These are phyloP conservation scores for Triangularia setosa DNA, from an alignment of 2,329 filamentous ascomycete genomes.

Conservation along the genomic window DNA sequence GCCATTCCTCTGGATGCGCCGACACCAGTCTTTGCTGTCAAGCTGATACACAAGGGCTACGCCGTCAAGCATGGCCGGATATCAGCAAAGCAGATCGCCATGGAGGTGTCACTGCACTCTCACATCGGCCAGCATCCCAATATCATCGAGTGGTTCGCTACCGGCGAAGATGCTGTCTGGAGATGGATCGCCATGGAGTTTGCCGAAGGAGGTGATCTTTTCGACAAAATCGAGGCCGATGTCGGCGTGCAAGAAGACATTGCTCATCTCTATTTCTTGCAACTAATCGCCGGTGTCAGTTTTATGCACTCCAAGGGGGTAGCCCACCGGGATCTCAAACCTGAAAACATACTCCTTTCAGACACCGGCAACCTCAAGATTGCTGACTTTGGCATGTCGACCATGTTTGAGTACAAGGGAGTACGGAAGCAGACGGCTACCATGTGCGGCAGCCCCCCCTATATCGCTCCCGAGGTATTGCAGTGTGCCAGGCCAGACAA, in stretches of 20 bases:
- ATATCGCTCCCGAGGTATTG: conserved; percentile 91
- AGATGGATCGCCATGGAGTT: conserved; percentile 98
- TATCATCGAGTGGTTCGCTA: conserved; percentile 87
- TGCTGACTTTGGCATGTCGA: conserved; percentile 94
- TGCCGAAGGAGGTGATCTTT: conserved; percentile 90
- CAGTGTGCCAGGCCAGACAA: conserved; percentile 47
- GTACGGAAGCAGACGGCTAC: conserved; percentile 77
- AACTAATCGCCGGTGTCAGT: conserved; percentile 82
- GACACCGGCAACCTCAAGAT: conserved; percentile 84
- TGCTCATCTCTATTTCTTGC: conserved; percentile 92
- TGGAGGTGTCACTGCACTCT: conserved; percentile 87
- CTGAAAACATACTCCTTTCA: conserved; percentile 91
- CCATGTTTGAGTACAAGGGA: conserved; percentile 86
- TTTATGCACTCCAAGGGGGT: conserved; percentile 97
- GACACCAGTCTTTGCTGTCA: conserved; percentile 87
- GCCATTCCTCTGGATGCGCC: conserved; percentile 68
- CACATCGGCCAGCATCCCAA: conserved; percentile 87
- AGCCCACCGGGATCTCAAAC: conserved; percentile 86
- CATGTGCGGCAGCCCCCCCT: conserved; percentile 92
- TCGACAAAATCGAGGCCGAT: conserved; percentile 99
- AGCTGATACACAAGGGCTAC: conserved; percentile 97
- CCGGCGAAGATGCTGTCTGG: conserved; percentile 82
- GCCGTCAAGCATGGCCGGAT: conserved; percentile 85
- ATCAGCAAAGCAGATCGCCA: conserved; percentile 80
- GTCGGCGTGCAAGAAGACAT: conserved; percentile 92